phyloP scores from a whole-genome alignment of 441 rosid species.

The Euphorbia schlechtendalii region DNA sequence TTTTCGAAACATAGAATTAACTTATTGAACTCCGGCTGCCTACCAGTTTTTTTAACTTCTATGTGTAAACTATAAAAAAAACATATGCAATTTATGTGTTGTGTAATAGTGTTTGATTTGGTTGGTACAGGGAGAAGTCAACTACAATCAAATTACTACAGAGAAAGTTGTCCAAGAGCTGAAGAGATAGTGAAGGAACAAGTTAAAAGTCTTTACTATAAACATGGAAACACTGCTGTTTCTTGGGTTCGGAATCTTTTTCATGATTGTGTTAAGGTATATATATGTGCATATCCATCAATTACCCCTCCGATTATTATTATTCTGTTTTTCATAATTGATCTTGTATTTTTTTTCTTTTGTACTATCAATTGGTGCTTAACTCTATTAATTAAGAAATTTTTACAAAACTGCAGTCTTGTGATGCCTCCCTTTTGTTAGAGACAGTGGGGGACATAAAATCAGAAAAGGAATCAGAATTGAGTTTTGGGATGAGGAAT shows the following conservation, averaged over 20 bases:
- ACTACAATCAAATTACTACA: conserved; percentile 55
- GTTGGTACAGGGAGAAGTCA: conserved; percentile 38
- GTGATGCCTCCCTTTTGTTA: conserved; percentile 73
- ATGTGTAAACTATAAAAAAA: too few species aligned
- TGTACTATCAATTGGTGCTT: too few species aligned
- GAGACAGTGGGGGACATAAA: conserved; percentile 41
- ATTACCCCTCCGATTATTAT: too few species aligned
- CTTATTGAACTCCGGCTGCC: too few species aligned
- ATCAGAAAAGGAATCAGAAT: conserved; percentile 51
- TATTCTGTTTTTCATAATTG: too few species aligned
- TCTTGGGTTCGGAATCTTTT: conserved; percentile 92
- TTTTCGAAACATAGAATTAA: too few species aligned
- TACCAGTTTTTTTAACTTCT: too few species aligned
- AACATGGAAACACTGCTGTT: conserved; percentile 82
- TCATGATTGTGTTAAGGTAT: conserved; percentile 78
- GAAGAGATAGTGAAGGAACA: conserved; percentile 67
- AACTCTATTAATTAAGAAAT: too few species aligned
- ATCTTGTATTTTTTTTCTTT: too few species aligned
- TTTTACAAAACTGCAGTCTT: conserved; percentile 33
- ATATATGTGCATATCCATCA: too few species aligned
- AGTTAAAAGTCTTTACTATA: conserved; percentile 48
- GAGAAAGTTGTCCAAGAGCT: conserved; percentile 61
- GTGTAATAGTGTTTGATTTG: neutral
- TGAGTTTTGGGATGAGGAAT: conserved; percentile 88
- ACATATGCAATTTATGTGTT: too few species aligned